Evolutionary conservation across 441 rosid genomes (phyloP).

Genomic region (Brassica hybrid): DNA sequence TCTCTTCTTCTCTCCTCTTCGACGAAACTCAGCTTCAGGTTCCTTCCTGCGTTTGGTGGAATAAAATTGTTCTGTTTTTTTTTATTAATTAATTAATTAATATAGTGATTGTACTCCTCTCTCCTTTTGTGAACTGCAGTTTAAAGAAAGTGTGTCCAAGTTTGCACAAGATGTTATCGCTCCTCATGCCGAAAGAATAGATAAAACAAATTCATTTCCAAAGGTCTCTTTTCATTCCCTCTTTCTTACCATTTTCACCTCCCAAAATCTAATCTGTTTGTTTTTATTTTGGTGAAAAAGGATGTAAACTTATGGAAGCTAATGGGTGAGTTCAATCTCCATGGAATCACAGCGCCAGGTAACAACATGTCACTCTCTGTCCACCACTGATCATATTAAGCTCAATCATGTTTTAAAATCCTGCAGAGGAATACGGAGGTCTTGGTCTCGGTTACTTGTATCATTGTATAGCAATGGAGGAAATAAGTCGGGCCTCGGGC

Average conservation of each 20-base stretch:
- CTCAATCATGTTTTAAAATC: not conserved
- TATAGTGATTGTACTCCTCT: no score
- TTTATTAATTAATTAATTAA: no score
- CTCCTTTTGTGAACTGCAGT: no score
- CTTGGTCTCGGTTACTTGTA: conserved; percentile 96
- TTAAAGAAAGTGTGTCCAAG: conserved; percentile 87
- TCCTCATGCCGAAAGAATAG: conserved; percentile 76
- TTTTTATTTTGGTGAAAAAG: conserved; percentile 40
- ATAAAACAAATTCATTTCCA: conserved; percentile 79
- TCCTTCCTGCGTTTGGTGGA: not conserved
- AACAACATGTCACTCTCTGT: no score
- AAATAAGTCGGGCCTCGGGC: conserved; percentile 89
- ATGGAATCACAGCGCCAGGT: conserved; percentile 96
- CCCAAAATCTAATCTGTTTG: conserved; percentile 7
- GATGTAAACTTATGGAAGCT: conserved; percentile 91
- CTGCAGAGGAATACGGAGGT: conserved; percentile 94
- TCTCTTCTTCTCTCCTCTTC: conserved; percentile 76
- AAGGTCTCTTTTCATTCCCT: conserved; percentile 53
- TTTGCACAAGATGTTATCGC: conserved; percentile 81
- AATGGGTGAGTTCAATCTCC: conserved; percentile 95
- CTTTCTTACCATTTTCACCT: not conserved
- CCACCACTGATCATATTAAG: not conserved
- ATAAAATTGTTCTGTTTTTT: not conserved
- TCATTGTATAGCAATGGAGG: conserved; percentile 94
- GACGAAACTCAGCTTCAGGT: conserved; percentile 96